Evolutionary conservation across 2,329 filamentous ascomycete species (phyloP), one percentile per base, ranked within the genome.

Genomic region (Paecilomyces fulvus): DNA sequence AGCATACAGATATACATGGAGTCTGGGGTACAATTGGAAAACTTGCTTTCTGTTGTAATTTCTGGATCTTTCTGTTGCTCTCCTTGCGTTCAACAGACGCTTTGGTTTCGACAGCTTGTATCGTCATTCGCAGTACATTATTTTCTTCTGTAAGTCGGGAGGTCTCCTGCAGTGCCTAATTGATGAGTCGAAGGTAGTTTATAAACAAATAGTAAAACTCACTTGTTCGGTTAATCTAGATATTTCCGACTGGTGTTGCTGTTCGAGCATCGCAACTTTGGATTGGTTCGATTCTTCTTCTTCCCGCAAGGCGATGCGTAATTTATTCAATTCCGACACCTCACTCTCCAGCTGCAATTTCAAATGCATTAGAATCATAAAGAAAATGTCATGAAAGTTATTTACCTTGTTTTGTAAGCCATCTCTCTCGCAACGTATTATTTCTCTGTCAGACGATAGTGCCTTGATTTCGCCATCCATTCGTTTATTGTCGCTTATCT

Each of bases 11-110:
- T 20, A 43, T n/a, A 43, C 10, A 28, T 28, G 43, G n/a, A 23
- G 9, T 23, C 28, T 7, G 49, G n/a, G 20, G 8, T 10, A 51
- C 37, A 30, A 23, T 33, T n/a, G 10, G 12, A 25, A 51, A 37
- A 37, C 46, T 49, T 60, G 71, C 70, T 62, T 72, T 73, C 54
- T 60, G 68, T 51, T 73, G 69, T 28, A 73, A 46, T 12, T 66
- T 60, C 9, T 67, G 61, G 46, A 73, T 67, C 28, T 62, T 62
- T 55, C 65, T 69, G 12, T 67, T 64, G 53, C 66, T 71, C 10
- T 56, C 54, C 54, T 71, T 67, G n/a, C 66, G 52, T 8, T 69
- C 65, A 30, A 64, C 70, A 3, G 60, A 58, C 4, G 64, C 60
- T 55, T 64, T 61, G 10, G 57, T 59, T 14, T 62, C 64, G 30